Conservation (phyloP, 306 rosid species). For the Vigna mungo region DNA sequence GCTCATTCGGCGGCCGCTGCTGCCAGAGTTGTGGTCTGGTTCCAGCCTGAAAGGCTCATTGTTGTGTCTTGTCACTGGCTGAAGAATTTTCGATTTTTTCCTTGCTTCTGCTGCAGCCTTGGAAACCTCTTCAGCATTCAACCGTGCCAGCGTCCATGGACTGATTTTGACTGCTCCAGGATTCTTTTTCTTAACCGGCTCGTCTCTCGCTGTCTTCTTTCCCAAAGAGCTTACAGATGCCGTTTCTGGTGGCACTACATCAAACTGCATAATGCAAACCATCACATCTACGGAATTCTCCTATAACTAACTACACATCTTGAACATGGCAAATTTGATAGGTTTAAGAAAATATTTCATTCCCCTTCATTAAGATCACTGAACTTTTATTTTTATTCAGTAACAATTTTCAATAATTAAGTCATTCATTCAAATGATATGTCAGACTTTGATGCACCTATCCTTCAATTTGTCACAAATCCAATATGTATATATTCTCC, state of each 20-base stretch:
- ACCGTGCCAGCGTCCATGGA: conserved; percentile 95
- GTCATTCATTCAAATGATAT: conserved; percentile 5
- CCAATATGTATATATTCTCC: too few relatives aligned
- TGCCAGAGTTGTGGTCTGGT: conserved; percentile 67
- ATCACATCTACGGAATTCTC: conserved; percentile 12
- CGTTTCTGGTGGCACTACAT: conserved; percentile 94
- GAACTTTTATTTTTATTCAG: neutral
- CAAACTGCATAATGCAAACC: conserved; percentile 67
- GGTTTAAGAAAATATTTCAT: neutral
- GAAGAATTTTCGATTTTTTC: conserved; percentile 89
- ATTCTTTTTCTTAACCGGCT: conserved; percentile 73
- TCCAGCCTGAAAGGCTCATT: conserved; percentile 62
- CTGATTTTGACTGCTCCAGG: conserved; percentile 85
- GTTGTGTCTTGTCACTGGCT: conserved; percentile 72
- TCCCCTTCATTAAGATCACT: neutral
- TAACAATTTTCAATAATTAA: conserved; percentile 13
- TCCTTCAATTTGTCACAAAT: too few relatives aligned
- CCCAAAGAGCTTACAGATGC: conserved; percentile 85
- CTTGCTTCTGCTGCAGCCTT: conserved; percentile 98
- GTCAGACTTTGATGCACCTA: neutral
- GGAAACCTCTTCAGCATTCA: conserved; percentile 92
- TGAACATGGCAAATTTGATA: neutral
- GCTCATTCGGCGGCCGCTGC: conserved; percentile 71
- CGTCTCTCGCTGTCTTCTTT: conserved; percentile 66
- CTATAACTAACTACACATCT: neutral